A percentile compares a stretch with the other conserved stretches of the same genome.
These are phyloP conservation scores for Globisporangium paddicum DNA, from an alignment of 352 stramenopile species.

Conservation along the genomic window DNA sequence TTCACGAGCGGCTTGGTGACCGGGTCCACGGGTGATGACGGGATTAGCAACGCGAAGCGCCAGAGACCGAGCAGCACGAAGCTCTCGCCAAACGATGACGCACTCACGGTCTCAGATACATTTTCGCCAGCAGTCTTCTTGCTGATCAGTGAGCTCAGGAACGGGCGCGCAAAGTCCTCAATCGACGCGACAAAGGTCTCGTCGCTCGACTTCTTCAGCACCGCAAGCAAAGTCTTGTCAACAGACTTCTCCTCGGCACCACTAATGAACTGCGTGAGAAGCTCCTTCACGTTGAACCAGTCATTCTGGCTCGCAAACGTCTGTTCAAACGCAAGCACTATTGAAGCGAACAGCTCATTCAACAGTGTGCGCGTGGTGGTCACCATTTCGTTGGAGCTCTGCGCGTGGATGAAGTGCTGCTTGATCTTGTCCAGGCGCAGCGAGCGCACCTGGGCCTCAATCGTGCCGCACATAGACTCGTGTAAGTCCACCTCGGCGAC, in stretches of 20 bases:
- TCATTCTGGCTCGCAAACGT: slow-evolving; percentile 24
- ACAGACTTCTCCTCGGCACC: background rate
- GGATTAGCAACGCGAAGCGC: slow-evolving; percentile 91
- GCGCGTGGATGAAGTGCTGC: slow-evolving; percentile 27
- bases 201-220: slow-evolving; percentile 16
- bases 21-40: slow-evolving; percentile 95
- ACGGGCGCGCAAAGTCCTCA: slow-evolving; percentile 9
- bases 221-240: background rate
- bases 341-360: slow-evolving; percentile 42
- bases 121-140: background rate
- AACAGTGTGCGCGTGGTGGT: slow-evolving; percentile 24
- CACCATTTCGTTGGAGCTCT: slow-evolving; percentile 16
- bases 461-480: slow-evolving; percentile 48
- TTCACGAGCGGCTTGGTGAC: slow-evolving; percentile 93
- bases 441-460: slow-evolving; percentile 45
- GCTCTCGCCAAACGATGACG: slow-evolving; percentile 45
- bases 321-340: slow-evolving; percentile 49
- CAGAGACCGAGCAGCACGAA: slow-evolving; percentile 92
- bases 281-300: slow-evolving; percentile 23
- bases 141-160: slow-evolving; percentile 7
- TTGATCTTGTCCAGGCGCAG: slow-evolving; percentile 48
- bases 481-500: slow-evolving; percentile 58
- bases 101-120: background rate
- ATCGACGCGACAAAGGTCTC: slow-evolving; percentile 8
- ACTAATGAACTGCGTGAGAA: slow-evolving; percentile 5